phyloP scores from a whole-genome alignment of 164 flowering plant species.

The Magnolia changhungtana region DNA sequence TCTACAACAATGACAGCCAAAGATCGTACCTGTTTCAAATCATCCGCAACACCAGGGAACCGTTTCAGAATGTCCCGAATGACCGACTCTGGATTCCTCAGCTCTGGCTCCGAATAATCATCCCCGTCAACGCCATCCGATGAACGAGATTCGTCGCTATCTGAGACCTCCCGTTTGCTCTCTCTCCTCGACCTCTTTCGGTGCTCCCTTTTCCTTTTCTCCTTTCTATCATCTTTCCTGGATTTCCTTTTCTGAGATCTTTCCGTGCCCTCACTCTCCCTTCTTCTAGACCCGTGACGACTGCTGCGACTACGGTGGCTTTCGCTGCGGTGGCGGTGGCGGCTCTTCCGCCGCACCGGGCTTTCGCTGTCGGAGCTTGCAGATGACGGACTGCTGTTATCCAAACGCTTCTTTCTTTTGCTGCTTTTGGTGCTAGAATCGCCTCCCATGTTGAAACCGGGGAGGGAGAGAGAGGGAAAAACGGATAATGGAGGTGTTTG shows the following conservation, averaged over 20 bases:
- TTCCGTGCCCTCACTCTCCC: slow-evolving; percentile 13
- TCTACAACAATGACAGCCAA: neutral
- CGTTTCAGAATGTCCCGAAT: slow-evolving; percentile 37
- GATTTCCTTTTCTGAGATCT: slow-evolving; percentile 13
- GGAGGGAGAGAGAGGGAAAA: neutral
- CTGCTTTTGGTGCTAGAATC: slow-evolving; percentile 8
- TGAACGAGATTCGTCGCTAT: slow-evolving; percentile 28
- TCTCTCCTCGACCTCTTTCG: slow-evolving; percentile 15
- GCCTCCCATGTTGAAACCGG: slow-evolving; percentile 10
- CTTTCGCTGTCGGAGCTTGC: slow-evolving; percentile 17
- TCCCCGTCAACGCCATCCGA: slow-evolving; percentile 4
- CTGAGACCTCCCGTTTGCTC: slow-evolving; percentile 14
- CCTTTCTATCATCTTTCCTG: slow-evolving; percentile 13
- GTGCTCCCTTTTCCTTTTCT: slow-evolving; percentile 10
- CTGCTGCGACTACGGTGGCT: slow-evolving; percentile 8
- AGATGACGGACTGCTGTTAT: slow-evolving; percentile 2
- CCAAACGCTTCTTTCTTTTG: slow-evolving; percentile 14
- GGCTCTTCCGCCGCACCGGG: slow-evolving; percentile 13
- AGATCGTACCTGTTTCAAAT: slow-evolving; percentile 57
- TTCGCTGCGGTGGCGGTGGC: slow-evolving; percentile 13
- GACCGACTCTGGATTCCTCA: slow-evolving; percentile 37
- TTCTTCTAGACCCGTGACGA: slow-evolving; percentile 13
- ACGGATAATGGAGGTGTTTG: neutral
- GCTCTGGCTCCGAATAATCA: slow-evolving; percentile 20
- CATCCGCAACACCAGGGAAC: slow-evolving; percentile 57